Percentiles rank a stretch among this genome's conserved stretches.
Conservation (phyloP, 768 basidiomycete genomes). For the Tylopilus rubrobrunneus region DNA sequence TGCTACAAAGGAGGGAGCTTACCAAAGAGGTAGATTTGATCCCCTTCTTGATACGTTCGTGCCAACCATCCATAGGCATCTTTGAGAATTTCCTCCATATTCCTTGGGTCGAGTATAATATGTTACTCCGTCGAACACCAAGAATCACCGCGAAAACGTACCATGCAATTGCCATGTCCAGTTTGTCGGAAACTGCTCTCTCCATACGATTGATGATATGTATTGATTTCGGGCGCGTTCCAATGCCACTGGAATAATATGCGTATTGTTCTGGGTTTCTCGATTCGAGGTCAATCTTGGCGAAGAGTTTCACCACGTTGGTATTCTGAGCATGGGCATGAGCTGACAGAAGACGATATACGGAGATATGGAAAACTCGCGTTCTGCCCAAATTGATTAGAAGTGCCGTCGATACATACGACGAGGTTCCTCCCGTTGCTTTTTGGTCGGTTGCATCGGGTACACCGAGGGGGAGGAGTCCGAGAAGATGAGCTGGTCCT, state of each 20-base stretch:
- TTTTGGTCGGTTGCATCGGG: slow-evolving; percentile 12
- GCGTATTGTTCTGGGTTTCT: neutral
- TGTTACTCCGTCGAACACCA: no score
- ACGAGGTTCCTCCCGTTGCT: slow-evolving; percentile 17
- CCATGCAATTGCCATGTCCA: slow-evolving; percentile 38
- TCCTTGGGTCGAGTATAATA: no score
- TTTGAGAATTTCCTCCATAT: slow-evolving; percentile 30
- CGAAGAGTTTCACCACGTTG: slow-evolving; percentile 35
- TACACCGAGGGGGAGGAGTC: slow-evolving; percentile 2
- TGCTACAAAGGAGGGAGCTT: neutral
- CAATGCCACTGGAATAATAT: slow-evolving; percentile 37
- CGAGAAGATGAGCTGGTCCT: neutral
- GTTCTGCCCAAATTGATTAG: slow-evolving; percentile 22
- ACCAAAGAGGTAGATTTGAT: slow-evolving; percentile 6
- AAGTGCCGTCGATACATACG: slow-evolving; percentile 24
- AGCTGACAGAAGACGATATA: neutral
- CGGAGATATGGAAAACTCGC: neutral
- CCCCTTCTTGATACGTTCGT: slow-evolving; percentile 27
- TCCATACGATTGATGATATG: slow-evolving; percentile 19
- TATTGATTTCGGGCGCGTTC: slow-evolving; percentile 27
- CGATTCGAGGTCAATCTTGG: slow-evolving; percentile 21
- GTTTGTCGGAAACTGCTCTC: slow-evolving; percentile 16
- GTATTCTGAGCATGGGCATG: slow-evolving; percentile 29
- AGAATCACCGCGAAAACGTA: slow-evolving; percentile 15
- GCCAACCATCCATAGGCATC: slow-evolving; percentile 29